Evolutionary conservation across 2,329 filamentous ascomycete genomes (phyloP), one percentile per base, ranked within the genome.

Genomic region (Bertia moriformis): DNA sequence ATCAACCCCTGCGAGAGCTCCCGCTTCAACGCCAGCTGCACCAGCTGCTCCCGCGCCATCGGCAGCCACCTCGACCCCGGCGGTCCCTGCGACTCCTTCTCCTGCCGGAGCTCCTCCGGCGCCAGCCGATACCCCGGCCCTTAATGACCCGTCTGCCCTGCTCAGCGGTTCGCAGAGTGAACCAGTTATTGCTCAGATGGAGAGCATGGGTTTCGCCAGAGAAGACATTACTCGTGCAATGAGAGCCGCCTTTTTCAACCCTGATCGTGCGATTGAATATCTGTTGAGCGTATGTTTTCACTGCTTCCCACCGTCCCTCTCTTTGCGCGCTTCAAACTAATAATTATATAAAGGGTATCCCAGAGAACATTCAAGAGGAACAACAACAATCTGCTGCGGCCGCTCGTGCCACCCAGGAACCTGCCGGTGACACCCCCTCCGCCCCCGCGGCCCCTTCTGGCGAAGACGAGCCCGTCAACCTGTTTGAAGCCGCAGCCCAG

Each of bases 261-360:
- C 89, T 13, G 89, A 96, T 59, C 86, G 91, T 51, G 91, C 91
- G 40, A 89, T 98, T 41, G 91, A 98, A 59, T 98, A 98, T 54
- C 74, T 98, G 12, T 59, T 98, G 54, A 94, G 65, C 49, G 86
- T 91, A 59, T 61, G 80, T 65, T 39, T 3, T 10, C 18, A 4
- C 17, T 61, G 80, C 65, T 39, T 3, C 4, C 18, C 4, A 14
- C 14, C 18, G 15, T 12, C 13, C 4, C 18, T 4, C 19, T 35
- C 18, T 42, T 39, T 43, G 35, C 33, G 19, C 18, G 24, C 13
- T 19, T 14, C 1, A 18, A 18, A 4, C 2, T 19, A 15, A 14
- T 37, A 19, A 32, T 14, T 14, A 20, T n/a, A 32, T 43, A 22
- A 44, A 93, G 85, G 91, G 91, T 39, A 96, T 98, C 44, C 91